phyloP scores from a whole-genome alignment of 352 stramenopile genomes.

The Phytophthora idaei region DNA sequence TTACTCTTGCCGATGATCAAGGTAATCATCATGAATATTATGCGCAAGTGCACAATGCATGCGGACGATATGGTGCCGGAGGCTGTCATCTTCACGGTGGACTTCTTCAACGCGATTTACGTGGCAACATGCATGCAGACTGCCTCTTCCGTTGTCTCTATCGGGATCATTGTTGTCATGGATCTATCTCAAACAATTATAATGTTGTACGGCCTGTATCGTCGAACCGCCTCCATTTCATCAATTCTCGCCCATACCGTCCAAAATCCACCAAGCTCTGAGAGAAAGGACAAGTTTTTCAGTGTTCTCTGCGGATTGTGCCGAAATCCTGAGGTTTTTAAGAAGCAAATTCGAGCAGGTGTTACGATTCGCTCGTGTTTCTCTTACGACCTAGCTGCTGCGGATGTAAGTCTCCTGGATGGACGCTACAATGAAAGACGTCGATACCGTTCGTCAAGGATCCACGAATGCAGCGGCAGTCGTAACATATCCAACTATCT shows the following conservation, averaged over 20 bases:
- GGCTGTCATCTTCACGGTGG: slow-evolving; percentile 32
- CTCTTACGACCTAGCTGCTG: slow-evolving; percentile 7
- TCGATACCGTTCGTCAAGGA: background rate
- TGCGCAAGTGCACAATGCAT: slow-evolving; percentile 16
- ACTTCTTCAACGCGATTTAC: slow-evolving; percentile 39
- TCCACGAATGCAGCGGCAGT: background rate
- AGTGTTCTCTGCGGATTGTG: slow-evolving; percentile 3
- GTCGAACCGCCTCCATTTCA: background rate
- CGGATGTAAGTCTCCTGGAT: slow-evolving; percentile 11
- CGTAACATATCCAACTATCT: background rate
- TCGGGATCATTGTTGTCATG: slow-evolving; percentile 15
- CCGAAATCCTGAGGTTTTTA: slow-evolving; percentile 10
- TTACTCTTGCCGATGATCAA: slow-evolving; percentile 42
- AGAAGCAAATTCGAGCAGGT: background rate
- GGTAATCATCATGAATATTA: slow-evolving; percentile 30
- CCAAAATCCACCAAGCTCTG: background rate
- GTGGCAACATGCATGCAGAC: slow-evolving; percentile 33
- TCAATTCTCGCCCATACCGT: background rate
- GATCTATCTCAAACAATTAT: slow-evolving; percentile 18
- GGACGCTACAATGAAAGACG: background rate
- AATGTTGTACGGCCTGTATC: slow-evolving; percentile 20
- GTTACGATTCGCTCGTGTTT: slow-evolving; percentile 18
- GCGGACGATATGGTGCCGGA: slow-evolving; percentile 28
- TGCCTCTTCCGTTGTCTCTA: slow-evolving; percentile 10
- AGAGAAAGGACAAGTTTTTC: background rate